Conservation (phyloP, 1,284 basidiomycete species). For the Ganoderma leucocontextum region DNA sequence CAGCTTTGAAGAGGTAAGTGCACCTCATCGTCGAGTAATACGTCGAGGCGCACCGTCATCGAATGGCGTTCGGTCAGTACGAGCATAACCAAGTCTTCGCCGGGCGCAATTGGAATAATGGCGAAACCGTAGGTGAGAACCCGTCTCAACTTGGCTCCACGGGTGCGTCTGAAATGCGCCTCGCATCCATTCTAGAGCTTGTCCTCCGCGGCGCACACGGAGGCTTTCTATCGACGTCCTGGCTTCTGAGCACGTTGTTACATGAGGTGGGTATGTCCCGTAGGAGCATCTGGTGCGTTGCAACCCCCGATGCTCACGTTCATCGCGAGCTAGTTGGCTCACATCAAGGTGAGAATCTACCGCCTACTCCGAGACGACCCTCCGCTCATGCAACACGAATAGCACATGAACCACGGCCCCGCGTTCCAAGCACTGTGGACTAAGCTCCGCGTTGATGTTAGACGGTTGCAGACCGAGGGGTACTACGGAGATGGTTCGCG, state of each 20-base stretch:
- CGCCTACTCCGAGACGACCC: not conserved
- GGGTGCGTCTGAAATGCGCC: not conserved
- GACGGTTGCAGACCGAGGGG: conserved; percentile 70
- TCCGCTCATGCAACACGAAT: not conserved
- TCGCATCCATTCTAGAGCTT: conserved; percentile 58
- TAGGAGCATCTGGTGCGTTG: not conserved
- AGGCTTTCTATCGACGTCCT: conserved; percentile 66
- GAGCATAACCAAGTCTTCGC: conserved; percentile 79
- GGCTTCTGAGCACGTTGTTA: conserved; percentile 80
- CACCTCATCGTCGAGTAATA: not conserved
- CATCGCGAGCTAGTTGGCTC: conserved; percentile 63
- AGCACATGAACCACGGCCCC: conserved; percentile 83
- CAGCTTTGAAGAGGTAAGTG: conserved; percentile 77
- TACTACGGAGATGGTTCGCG: conserved; percentile 81
- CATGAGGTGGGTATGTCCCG: conserved; percentile 67
- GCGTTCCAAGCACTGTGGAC: conserved; percentile 78
- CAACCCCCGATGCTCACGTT: conserved; percentile 3
- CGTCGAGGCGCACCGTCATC: not conserved
- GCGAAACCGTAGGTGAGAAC: conserved; percentile 74
- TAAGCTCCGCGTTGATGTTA: conserved; percentile 68
- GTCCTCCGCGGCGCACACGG: conserved; percentile 72
- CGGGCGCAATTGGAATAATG: conserved; percentile 83
- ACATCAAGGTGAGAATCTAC: conserved; percentile 66
- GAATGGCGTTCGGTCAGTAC: conserved; percentile 54
- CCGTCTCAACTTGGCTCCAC: not conserved